Base-by-base conservation (phyloP, 495 filamentous ascomycete species). In the Neurospora sp. region DNA sequence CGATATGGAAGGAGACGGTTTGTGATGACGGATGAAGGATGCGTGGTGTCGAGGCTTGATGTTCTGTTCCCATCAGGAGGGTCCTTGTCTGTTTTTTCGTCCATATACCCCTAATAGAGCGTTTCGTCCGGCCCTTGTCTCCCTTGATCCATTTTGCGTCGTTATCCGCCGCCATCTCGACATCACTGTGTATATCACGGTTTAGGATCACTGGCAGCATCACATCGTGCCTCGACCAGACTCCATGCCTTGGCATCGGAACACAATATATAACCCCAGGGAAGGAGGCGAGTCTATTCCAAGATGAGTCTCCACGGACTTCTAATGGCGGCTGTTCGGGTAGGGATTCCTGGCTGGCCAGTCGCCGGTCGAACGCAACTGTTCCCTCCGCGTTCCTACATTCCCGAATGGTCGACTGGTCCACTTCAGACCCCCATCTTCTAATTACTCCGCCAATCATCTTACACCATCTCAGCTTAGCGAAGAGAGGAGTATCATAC, bases 1-100 rank as follows among this genome's bases (percentile, higher is more conserved):
- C 81, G 14, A 76, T 84, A 5, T 83, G 81, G 82, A 76, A 72
- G 75, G 76, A 83, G 75, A 79, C 76, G 7, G 73, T 78, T 39
- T 76, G 69, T 35, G 12, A 61, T 17, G 53, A 61, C 6, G 1
- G 53, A 61, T 61, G 27, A 61, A 9, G n/a, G 6, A 37, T 72
- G 20, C 44, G 5, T 7, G 45, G 20, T 68, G 8, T 61, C 27
- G 53, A 12, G 53, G 3, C 35, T 17, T 35, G 53, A 14, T 16
- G 14, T 17, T 61, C 2, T 61, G 12, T 35, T 35, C 2, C 6
- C 53, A 61, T 35, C 1, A 35, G 53, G 14, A 61, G 27, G 53
- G 6, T 61, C 0, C 27, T 61, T 61, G 14, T 61, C 0, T 31
- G 22, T 16, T 61, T 17, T 31, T 35, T 31, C 14, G 53, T 61